phyloP scores from a whole-genome alignment of 768 basidiomycete genomes.

The Mycena olivaceomarginata region DNA sequence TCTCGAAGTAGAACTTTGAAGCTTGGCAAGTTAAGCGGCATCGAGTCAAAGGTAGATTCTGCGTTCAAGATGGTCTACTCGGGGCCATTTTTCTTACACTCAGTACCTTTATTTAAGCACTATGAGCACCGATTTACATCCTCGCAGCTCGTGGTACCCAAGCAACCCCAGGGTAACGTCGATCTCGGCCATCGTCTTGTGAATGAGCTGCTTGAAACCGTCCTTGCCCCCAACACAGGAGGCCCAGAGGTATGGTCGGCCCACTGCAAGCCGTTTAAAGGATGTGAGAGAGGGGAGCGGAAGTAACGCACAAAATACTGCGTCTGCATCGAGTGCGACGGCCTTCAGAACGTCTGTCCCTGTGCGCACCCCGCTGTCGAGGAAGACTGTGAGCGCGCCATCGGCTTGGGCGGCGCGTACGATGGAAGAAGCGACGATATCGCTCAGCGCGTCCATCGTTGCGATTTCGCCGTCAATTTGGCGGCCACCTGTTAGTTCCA shows the following conservation, averaged over 20 bases:
- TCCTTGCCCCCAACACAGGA: not conserved
- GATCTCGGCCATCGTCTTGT: not conserved
- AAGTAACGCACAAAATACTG: not conserved
- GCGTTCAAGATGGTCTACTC: no score
- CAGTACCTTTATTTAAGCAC: no score
- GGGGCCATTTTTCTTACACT: no score
- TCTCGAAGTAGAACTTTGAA: no score
- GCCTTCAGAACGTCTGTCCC: not conserved
- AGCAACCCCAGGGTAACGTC: not conserved
- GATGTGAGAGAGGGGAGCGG: not conserved
- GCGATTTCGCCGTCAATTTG: not conserved
- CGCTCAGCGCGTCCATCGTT: not conserved
- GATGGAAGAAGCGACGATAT: not conserved
- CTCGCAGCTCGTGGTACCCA: not conserved
- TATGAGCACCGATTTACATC: not conserved
- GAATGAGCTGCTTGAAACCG: not conserved
- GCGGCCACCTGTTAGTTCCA: not conserved
- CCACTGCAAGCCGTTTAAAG: not conserved
- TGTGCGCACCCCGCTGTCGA: conserved; percentile 2
- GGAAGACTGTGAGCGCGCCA: not conserved
- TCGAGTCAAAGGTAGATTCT: no score
- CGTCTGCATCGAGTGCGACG: not conserved
- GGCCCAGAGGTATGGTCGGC: not conserved
- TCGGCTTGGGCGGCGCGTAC: not conserved
- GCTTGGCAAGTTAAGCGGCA: no score